Percentiles rank a stretch among this genome's conserved stretches.
phyloP scores from a whole-genome alignment of 805 yeast genomes.

The Nakazawaea ambrosiae region DNA sequence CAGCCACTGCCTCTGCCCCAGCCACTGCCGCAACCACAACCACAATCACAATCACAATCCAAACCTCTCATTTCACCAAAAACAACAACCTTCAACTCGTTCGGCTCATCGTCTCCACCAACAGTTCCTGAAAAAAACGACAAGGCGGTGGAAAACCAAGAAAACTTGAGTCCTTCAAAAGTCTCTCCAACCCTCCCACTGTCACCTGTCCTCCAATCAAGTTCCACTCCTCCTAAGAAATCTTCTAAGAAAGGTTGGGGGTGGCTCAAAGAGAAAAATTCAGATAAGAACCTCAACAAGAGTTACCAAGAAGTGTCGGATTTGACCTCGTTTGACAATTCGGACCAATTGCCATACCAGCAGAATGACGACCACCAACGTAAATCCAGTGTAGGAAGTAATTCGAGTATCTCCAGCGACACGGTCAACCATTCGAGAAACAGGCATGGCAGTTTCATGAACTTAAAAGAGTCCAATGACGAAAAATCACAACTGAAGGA shows the following conservation, averaged over 20 bases:
- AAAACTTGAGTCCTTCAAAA: too few species aligned
- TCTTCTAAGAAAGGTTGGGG: constrained; percentile 13
- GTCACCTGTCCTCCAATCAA: too few species aligned
- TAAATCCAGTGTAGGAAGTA: constrained; percentile 3
- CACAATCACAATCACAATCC: constrained; percentile 5
- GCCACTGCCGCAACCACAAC: constrained; percentile 11
- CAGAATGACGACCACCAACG: too few species aligned
- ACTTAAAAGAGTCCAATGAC: background rate
- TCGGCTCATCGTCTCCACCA: constrained; percentile 10
- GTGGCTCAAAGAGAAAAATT: constrained; percentile 12
- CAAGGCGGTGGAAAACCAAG: too few species aligned
- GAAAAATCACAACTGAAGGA: background rate
- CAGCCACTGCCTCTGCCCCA: constrained; percentile 4
- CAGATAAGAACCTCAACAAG: constrained; percentile 1
- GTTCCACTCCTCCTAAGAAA: too few species aligned
- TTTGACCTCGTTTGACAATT: too few species aligned
- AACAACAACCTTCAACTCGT: background rate
- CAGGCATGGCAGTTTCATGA: constrained; percentile 18
- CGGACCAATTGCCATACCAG: too few species aligned
- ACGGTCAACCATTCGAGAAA: constrained; percentile 17
- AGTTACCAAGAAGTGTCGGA: constrained; percentile 1
- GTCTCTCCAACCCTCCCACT: too few species aligned
- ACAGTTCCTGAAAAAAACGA: constrained; percentile 5
- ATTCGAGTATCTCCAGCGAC: too few species aligned
- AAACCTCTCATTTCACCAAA: background rate